Percentiles rank a stretch among this genome's conserved stretches.
Evolutionary conservation across 768 basidiomycete genomes (phyloP).

Genomic region (Jaapia argillacea): DNA sequence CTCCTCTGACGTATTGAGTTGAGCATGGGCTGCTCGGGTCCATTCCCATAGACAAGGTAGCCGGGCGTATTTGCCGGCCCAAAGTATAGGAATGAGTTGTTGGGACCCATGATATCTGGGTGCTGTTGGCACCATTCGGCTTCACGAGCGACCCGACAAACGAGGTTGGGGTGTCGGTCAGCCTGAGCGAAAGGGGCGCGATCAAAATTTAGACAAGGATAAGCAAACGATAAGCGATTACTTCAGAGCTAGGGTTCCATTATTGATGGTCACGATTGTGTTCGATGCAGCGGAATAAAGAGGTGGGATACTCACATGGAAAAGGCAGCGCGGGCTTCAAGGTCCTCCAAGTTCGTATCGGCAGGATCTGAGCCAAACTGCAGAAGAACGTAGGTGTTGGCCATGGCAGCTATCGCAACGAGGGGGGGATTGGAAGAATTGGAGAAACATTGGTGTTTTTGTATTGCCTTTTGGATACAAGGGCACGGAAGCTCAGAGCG

Average conservation of each 20-base stretch:
- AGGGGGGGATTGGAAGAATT: conserved; percentile 13
- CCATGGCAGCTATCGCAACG: conserved; percentile 19
- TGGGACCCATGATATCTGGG: conserved; percentile 71
- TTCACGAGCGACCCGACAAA: conserved; percentile 59
- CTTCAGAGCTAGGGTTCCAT: too few species aligned
- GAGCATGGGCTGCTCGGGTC: conserved; percentile 43
- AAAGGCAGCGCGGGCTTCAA: conserved; percentile 55
- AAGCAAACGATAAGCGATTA: too few species aligned
- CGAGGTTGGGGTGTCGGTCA: conserved; percentile 44
- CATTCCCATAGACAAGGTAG: conserved; percentile 61
- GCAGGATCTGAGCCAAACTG: conserved; percentile 61
- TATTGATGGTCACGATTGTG: too few species aligned
- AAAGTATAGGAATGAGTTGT: conserved; percentile 65
- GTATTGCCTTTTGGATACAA: conserved; percentile 16
- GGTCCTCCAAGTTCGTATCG: conserved; percentile 50
- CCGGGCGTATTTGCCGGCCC: conserved; percentile 55
- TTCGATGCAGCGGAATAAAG: too few species aligned
- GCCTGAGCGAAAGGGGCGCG: too few species aligned
- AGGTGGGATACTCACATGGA: conserved; percentile 42
- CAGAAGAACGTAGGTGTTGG: conserved; percentile 37
- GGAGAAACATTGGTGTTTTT: conserved; percentile 2
- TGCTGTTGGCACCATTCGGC: conserved; percentile 57
- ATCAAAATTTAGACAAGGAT: too few species aligned
- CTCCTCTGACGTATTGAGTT: conserved; percentile 46
- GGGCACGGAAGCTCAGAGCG: conserved; percentile 8